Percentiles rank a stretch among this genome's conserved stretches.
Conservation (phyloP, 2,329 filamentous ascomycete genomes). For the Pseudohalonectria lignicola region DNA sequence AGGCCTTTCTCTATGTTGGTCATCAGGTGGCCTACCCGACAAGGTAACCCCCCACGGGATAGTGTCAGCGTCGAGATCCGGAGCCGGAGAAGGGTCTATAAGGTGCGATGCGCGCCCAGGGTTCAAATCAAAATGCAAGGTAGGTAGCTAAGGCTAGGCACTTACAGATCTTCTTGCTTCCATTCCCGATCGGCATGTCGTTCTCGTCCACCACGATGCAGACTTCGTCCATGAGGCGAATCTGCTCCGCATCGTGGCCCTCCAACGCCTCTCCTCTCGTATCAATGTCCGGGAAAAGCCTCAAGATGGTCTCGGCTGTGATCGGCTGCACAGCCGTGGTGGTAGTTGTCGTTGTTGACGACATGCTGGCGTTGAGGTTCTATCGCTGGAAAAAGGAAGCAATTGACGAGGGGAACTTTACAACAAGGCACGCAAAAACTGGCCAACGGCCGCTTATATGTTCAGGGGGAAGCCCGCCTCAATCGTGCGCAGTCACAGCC, state of each 20-base stretch:
- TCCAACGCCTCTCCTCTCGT: constrained; percentile 64
- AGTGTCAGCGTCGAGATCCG: too few relatives aligned
- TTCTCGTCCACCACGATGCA: constrained; percentile 95
- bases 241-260: constrained; percentile 95
- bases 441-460: too few relatives aligned
- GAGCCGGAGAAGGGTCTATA: too few relatives aligned
- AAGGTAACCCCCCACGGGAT: too few relatives aligned
- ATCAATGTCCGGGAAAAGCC: constrained; percentile 77
- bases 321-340: constrained; percentile 50
- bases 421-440: too few relatives aligned
- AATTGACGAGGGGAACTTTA: too few relatives aligned
- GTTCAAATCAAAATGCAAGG: too few relatives aligned
- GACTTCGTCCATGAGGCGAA: constrained; percentile 95
- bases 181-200: constrained; percentile 86
- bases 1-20: constrained; percentile 95
- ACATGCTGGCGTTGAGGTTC: constrained; percentile 17
- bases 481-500: too few relatives aligned
- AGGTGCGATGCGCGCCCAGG: too few relatives aligned
- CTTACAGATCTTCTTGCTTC: constrained; percentile 95
- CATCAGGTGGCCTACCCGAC: constrained; percentile 95
- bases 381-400: too few relatives aligned
- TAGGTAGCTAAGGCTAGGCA: constrained; percentile 10
- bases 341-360: constrained; percentile 25
- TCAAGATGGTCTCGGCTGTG: constrained; percentile 76
- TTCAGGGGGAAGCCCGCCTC: too few relatives aligned